phyloP scores from a whole-genome alignment of 2,329 filamentous ascomycete species.

The Graphilbum ipis-grandicollis region DNA sequence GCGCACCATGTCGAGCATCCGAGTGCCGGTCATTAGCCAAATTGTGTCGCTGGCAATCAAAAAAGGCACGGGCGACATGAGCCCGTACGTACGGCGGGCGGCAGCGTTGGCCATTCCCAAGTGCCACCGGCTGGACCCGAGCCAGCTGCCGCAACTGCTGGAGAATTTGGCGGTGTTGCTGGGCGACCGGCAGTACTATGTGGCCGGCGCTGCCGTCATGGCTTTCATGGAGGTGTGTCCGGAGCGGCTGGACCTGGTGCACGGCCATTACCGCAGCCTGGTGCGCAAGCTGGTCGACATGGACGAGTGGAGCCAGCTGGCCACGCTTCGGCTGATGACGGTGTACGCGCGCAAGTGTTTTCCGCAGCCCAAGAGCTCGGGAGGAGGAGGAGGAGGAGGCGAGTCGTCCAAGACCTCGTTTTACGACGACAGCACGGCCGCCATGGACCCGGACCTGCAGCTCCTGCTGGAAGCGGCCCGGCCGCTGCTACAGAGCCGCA shows the following conservation, averaged over 20 bases:
- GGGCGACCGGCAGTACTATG: conserved; percentile 86
- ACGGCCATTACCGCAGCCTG: conserved; percentile 72
- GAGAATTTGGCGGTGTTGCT: conserved; percentile 66
- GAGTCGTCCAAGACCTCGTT: no score
- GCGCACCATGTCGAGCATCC: conserved; percentile 91
- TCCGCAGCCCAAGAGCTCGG: no score
- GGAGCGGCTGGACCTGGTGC: conserved; percentile 71
- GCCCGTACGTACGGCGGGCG: conserved; percentile 78
- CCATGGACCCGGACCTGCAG: conserved; percentile 65
- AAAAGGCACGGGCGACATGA: conserved; percentile 85
- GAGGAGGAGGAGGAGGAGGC: no score
- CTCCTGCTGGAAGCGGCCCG: conserved; percentile 64
- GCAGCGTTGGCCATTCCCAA: conserved; percentile 91
- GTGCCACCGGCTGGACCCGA: conserved; percentile 81
- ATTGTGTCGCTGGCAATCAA: conserved; percentile 95
- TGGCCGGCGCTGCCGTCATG: conserved; percentile 82
- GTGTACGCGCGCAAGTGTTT: conserved; percentile 80
- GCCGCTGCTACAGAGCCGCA: conserved; percentile 79
- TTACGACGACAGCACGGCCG: conserved; percentile 37
- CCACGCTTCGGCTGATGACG: conserved; percentile 65
- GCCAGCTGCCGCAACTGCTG: conserved; percentile 65
- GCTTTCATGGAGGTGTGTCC: conserved; percentile 85
- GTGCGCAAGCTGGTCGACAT: conserved; percentile 91
- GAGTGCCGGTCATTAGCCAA: conserved; percentile 94
- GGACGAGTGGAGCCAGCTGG: conserved; percentile 96